phyloP scores from a whole-genome alignment of 345 rosid species.

The Excoecaria agallocha region DNA sequence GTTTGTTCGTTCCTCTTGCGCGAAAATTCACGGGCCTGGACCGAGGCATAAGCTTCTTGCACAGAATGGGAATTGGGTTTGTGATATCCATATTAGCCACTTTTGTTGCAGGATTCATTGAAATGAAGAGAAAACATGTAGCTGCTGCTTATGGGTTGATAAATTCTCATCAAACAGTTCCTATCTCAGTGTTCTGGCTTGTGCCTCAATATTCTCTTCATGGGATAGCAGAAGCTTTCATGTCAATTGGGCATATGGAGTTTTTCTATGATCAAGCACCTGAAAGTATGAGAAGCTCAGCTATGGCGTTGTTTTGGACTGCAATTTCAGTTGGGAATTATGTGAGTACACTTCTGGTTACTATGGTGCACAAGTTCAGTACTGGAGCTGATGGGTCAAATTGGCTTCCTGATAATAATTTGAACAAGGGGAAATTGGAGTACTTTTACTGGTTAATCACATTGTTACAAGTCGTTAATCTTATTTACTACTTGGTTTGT shows the following conservation, averaged over 20 bases:
- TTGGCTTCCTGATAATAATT: constrained; percentile 74
- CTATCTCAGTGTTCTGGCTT: constrained; percentile 77
- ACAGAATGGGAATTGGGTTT: constrained; percentile 84
- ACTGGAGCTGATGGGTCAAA: constrained; percentile 63
- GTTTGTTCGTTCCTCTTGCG: constrained; percentile 51
- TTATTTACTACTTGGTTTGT: constrained; percentile 57
- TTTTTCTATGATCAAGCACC: constrained; percentile 88
- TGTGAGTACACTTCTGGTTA: constrained; percentile 63
- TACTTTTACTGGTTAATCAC: constrained; percentile 84
- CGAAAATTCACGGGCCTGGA: constrained; percentile 70
- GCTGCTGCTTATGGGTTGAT: constrained; percentile 43
- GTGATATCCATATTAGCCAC: constrained; percentile 71
- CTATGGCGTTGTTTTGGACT: constrained; percentile 71
- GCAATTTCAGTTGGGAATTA: constrained; percentile 70
- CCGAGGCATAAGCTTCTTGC: constrained; percentile 70
- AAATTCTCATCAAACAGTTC: constrained; percentile 37
- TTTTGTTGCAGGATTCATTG: constrained; percentile 69
- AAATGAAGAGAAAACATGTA: constrained; percentile 52
- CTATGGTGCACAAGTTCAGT: constrained; percentile 58
- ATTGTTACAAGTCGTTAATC: constrained; percentile 48
- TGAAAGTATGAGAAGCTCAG: constrained; percentile 84
- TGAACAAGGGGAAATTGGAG: constrained; percentile 77
- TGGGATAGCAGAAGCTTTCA: constrained; percentile 84
- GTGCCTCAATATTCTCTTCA: constrained; percentile 75
- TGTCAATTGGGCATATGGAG: constrained; percentile 81